Base-by-base conservation (phyloP, 2,329 filamentous ascomycete species). In the Pyrenophora teres region DNA sequence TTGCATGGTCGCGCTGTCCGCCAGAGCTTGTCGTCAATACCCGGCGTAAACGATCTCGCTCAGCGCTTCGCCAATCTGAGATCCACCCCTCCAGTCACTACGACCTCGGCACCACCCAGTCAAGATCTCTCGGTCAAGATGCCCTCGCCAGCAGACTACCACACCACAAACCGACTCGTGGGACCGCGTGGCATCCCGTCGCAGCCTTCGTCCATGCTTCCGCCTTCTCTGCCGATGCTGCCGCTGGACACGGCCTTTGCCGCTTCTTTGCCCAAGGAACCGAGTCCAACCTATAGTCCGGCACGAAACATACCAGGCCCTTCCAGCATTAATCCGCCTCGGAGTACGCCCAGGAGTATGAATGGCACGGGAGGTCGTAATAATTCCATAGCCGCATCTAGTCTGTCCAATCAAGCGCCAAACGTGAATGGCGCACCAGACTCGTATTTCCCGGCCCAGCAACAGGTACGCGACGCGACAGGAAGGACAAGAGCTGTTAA, bases 211-310 rank as follows among this genome's bases (percentile, higher is more conserved):
- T 52, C 54, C 2, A 48, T 53, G n/a, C 68, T 68, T 18, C 59
- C 70, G 4, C 67, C 72, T 15, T 77, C 78, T 9, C 10, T 30
- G 37, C 74, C 77, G 1, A 78, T 77, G 43, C 67, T 83, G 8
- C 77, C 78, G 2, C 62, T 85, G 1, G 76, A 83, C 40, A 82
- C 77, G 21, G 69, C 72, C n/a, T 57, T 80, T n/a, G 69, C 83
- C 6, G 79, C 82, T 9, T 78, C 78, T 13, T 76, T 91, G 65
- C 88, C 88, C 9, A 88, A 88, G 68, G 75, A 87, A 39, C 89
- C 89, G 1, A 87, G 87, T 63, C 87, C 89, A 6, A 89, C 89
- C 3, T 92, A 92, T 66, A 91, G 86, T 62, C 89, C 89, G n/a
- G 87, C 87, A 1, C 81, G 88, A 30, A 89, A 89, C 23, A 88